These are phyloP conservation scores for Bryoerythrophyllum caledonicum DNA, from an alignment of 225 moss, liverwort and hornwort genomes.

Conservation along the genomic window DNA sequence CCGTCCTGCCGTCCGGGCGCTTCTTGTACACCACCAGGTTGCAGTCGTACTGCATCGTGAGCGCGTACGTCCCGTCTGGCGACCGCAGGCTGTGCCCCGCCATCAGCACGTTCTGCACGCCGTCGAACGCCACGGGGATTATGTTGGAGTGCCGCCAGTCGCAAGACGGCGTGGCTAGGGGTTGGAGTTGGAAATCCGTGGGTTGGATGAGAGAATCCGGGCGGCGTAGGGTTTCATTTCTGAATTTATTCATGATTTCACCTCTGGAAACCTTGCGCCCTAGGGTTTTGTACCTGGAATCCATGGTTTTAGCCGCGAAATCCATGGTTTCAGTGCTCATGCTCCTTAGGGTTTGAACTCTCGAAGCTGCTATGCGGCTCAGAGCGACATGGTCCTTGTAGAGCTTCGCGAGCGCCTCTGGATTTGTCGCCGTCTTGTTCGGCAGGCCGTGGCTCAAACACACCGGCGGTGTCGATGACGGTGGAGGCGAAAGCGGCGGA, in stretches of 20 bases:
- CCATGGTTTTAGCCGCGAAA: not conserved
- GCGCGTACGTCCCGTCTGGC: constrained; percentile 6
- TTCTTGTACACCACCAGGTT: constrained; percentile 53
- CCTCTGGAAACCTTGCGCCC: no score
- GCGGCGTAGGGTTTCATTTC: no score
- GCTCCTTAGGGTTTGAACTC: not conserved
- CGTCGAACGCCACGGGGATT: constrained; percentile 46
- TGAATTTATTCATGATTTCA: no score
- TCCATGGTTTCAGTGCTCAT: not conserved
- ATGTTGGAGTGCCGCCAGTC: constrained; percentile 48
- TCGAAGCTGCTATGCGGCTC: constrained; percentile 11
- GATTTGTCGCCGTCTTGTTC: constrained; percentile 17
- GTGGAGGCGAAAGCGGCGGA: not conserved
- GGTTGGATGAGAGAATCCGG: no score
- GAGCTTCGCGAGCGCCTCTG: constrained; percentile 23
- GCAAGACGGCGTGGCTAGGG: constrained; percentile 8
- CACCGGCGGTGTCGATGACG: not conserved
- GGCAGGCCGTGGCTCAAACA: constrained; percentile 20
- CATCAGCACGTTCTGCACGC: constrained; percentile 41
- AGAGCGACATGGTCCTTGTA: constrained; percentile 22
- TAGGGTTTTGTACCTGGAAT: no score
- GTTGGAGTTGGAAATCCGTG: no score
- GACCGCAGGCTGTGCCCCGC: constrained; percentile 45
- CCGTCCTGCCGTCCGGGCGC: constrained; percentile 28
- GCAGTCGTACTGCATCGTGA: constrained; percentile 48